A percentile compares a stretch with the other conserved stretches of the same genome.
Evolutionary conservation across 2,329 filamentous ascomycete genomes (phyloP).

Genomic region (Colletotrichum neosansevieriae): DNA sequence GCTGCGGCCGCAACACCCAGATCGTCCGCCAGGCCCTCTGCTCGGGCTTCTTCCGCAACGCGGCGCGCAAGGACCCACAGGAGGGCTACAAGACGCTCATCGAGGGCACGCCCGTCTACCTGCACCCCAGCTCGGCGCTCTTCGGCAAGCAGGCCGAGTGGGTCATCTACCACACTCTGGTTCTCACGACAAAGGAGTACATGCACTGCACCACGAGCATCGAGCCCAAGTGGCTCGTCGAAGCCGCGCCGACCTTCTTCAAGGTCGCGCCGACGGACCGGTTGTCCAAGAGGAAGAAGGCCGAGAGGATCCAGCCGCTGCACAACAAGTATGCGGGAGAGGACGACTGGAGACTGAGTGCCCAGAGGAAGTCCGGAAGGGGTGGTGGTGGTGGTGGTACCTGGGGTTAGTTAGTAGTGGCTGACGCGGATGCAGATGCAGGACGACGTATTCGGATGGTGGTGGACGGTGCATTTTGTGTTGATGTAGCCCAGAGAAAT

Average conservation of each 20-base stretch:
- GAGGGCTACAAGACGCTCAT: constrained; percentile 98
- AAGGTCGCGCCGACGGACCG: constrained; percentile 91
- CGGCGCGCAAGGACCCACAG: constrained; percentile 92
- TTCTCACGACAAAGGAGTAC: constrained; percentile 96
- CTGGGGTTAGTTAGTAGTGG: constrained; percentile 79
- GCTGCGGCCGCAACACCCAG: constrained; percentile 88
- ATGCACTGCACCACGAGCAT: constrained; percentile 96
- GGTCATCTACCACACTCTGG: constrained; percentile 92
- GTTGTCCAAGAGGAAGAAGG: constrained; percentile 91
- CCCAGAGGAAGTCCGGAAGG: constrained; percentile 86
- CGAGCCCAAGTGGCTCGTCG: constrained; percentile 93
- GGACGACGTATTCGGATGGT: neutral
- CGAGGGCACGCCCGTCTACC: constrained; percentile 92
- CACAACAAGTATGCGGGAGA: constrained; percentile 93
- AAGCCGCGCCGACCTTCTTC: constrained; percentile 98
- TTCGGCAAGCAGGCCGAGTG: constrained; percentile 98
- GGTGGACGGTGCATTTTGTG: neutral
- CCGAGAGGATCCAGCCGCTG: constrained; percentile 93
- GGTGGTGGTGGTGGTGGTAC: constrained; percentile 89
- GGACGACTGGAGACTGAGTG: constrained; percentile 94
- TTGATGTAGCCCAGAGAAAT: constrained; percentile 2
- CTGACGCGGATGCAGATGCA: neutral
- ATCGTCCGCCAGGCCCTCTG: constrained; percentile 91
- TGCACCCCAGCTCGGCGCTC: constrained; percentile 91
- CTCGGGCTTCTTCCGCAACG: constrained; percentile 94